Evolutionary conservation across 2,329 filamentous ascomycete species (phyloP).

Genomic region (Thelonectria blattea): DNA sequence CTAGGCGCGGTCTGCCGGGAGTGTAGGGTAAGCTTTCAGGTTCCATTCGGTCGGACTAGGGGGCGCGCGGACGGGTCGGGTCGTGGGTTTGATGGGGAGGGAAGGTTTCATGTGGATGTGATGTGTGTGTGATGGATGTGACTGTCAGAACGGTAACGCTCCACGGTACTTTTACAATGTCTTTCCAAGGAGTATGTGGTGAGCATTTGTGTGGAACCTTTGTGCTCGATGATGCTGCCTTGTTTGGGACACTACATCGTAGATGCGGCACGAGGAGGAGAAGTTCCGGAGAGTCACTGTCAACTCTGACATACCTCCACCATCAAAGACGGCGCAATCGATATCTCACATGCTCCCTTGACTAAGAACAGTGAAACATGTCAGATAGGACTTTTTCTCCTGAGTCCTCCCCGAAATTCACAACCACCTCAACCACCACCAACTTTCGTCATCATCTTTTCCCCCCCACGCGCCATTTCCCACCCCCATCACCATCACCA

Average conservation of each 20-base stretch:
- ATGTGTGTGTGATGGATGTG: background rate
- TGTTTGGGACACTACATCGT: background rate
- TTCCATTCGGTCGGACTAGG: conserved; percentile 1
- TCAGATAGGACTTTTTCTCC: background rate
- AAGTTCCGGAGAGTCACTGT: background rate
- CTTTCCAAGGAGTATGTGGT: background rate
- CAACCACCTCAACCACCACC: background rate
- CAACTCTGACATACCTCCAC: background rate
- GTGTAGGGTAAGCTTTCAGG: conserved; percentile 21
- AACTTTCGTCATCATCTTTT: conserved; percentile 1
- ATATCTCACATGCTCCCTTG: background rate
- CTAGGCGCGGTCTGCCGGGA: background rate
- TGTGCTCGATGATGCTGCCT: background rate
- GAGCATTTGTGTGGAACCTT: background rate
- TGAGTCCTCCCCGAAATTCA: no score
- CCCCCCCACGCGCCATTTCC: conserved; percentile 35
- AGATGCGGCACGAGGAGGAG: background rate
- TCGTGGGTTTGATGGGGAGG: background rate
- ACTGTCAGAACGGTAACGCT: background rate
- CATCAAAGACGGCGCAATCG: no score
- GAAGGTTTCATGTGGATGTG: background rate
- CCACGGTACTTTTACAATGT: no score
- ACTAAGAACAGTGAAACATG: background rate
- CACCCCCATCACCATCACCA: background rate
- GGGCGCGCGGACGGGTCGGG: conserved; percentile 15